These are phyloP conservation scores for Aspergillus felis DNA, from an alignment of 2,329 filamentous ascomycete species.

Conservation along the genomic window DNA sequence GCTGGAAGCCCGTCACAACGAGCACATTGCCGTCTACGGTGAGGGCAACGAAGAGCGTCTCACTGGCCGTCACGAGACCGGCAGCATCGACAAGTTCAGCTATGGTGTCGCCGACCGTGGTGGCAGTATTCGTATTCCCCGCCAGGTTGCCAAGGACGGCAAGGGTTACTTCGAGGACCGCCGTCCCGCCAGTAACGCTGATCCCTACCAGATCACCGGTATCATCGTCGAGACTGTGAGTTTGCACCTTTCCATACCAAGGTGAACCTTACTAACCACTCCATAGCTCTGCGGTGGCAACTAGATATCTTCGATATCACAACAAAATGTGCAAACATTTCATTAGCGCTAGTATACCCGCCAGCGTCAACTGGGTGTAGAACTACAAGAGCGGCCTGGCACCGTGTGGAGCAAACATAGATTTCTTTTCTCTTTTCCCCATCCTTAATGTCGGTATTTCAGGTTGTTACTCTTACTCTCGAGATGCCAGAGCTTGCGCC, in stretches of 20 bases:
- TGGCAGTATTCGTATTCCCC: conserved; percentile 86
- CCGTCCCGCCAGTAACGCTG: conserved; percentile 77
- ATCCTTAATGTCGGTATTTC: conserved; percentile 10
- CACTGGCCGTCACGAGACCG: conserved; percentile 91
- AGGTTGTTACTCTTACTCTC: conserved; percentile 9
- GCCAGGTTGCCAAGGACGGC: conserved; percentile 77
- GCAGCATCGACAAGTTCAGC: conserved; percentile 85
- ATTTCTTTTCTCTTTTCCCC: conserved; percentile 18
- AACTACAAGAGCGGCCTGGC: conserved; percentile 34
- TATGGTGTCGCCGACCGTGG: conserved; percentile 96
- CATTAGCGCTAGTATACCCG: conserved; percentile 40
- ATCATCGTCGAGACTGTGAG: conserved; percentile 70
- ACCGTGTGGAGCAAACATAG: conserved; percentile 29
- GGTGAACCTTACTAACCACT: conserved; percentile 5
- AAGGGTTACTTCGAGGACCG: conserved; percentile 93
- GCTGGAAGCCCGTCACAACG: conserved; percentile 69
- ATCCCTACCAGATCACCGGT: conserved; percentile 80
- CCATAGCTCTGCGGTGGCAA: conserved; percentile 38
- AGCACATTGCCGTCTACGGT: conserved; percentile 91
- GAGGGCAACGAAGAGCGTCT: conserved; percentile 94
- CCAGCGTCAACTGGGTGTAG: conserved; percentile 35
- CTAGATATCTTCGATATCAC: conserved; percentile 23
- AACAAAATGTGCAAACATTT: conserved; percentile 23
- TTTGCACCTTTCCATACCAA: neutral
- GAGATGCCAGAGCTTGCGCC: conserved; percentile 19